Percentiles rank a stretch among this genome's conserved stretches.
Conservation (phyloP, 2,329 filamentous ascomycete species). For the Sphaerulina vaccinii region DNA sequence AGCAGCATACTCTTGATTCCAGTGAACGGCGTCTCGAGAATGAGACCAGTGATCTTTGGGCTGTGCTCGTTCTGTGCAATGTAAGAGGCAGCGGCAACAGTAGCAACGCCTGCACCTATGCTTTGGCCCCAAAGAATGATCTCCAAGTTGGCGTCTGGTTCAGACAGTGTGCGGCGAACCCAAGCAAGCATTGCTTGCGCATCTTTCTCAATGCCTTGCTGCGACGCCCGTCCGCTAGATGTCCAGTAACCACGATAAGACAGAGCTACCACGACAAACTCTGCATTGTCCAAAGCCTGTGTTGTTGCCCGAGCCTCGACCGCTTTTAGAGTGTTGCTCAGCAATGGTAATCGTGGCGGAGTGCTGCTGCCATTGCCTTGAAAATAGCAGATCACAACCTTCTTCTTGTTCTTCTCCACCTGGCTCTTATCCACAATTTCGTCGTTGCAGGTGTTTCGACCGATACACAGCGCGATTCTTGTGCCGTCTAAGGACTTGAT, state of each 20-base stretch:
- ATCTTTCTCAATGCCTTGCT: slow-evolving; percentile 68
- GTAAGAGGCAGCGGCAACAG: slow-evolving; percentile 55
- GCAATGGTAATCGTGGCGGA: slow-evolving; percentile 47
- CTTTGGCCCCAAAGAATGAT: slow-evolving; percentile 75
- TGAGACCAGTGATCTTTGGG: slow-evolving; percentile 47
- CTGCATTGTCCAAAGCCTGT: slow-evolving; percentile 10
- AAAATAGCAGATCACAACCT: slow-evolving; percentile 49
- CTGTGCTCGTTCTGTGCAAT: slow-evolving; percentile 31
- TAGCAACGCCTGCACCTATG: slow-evolving; percentile 70
- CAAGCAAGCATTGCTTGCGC: slow-evolving; percentile 63
- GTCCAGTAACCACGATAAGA: slow-evolving; percentile 76
- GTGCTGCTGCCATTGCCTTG: slow-evolving; percentile 50
- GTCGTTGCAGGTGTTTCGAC: slow-evolving; percentile 27
- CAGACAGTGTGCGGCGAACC: slow-evolving; percentile 50
- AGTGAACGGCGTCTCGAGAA: slow-evolving; percentile 75
- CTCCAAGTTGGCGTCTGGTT: slow-evolving; percentile 35
- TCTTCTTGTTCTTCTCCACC: slow-evolving; percentile 31
- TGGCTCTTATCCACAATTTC: not conserved
- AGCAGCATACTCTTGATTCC: slow-evolving; percentile 69
- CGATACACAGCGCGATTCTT: slow-evolving; percentile 60
- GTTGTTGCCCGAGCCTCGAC: slow-evolving; percentile 33
- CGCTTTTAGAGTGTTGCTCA: slow-evolving; percentile 48
- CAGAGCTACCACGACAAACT: slow-evolving; percentile 47
- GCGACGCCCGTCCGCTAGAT: slow-evolving; percentile 68
- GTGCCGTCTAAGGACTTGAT: slow-evolving; percentile 65